Conservation (phyloP, 2,329 filamentous ascomycete species). For the Pseudocercospora macadamiae region DNA sequence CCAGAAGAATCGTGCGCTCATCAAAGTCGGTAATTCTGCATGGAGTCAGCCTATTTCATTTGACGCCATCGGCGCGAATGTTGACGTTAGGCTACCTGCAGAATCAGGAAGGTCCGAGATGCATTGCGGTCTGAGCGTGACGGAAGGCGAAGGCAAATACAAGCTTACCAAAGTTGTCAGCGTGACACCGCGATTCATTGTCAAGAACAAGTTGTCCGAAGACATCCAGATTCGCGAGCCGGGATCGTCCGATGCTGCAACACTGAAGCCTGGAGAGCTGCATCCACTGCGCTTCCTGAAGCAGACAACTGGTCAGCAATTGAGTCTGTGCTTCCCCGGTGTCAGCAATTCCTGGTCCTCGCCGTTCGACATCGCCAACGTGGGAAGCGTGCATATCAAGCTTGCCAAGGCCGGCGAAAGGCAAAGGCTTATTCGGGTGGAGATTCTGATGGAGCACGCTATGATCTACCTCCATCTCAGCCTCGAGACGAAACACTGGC, state of each 20-base stretch:
- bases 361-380: conserved; percentile 94
- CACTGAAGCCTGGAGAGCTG: conserved; percentile 74
- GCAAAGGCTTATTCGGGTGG: conserved; percentile 83
- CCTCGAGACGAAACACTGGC: conserved; percentile 93
- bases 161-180: conserved; percentile 96
- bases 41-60: conserved; percentile 99
- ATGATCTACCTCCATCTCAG: conserved; percentile 92
- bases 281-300: conserved; percentile 89
- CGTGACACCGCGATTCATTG: conserved; percentile 85
- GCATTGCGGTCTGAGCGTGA: conserved; percentile 85
- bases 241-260: conserved; percentile 83
- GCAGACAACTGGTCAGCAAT: conserved; percentile 78
- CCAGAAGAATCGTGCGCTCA: conserved; percentile 82
- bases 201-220: conserved; percentile 90
- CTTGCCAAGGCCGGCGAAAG: conserved; percentile 87
- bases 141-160: conserved; percentile 93
- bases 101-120: conserved; percentile 74
- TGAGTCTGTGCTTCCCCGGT: conserved; percentile 90
- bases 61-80: conserved; percentile 91
- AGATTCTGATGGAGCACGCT: conserved; percentile 88
- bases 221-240: conserved; percentile 89
- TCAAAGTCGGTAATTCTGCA: conserved; percentile 85
- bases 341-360: conserved; percentile 98
- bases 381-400: conserved; percentile 91
- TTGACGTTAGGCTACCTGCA: conserved; percentile 82